Base-by-base conservation (phyloP, 2,329 filamentous ascomycete species). In the Aspergillus arachidicola region DNA sequence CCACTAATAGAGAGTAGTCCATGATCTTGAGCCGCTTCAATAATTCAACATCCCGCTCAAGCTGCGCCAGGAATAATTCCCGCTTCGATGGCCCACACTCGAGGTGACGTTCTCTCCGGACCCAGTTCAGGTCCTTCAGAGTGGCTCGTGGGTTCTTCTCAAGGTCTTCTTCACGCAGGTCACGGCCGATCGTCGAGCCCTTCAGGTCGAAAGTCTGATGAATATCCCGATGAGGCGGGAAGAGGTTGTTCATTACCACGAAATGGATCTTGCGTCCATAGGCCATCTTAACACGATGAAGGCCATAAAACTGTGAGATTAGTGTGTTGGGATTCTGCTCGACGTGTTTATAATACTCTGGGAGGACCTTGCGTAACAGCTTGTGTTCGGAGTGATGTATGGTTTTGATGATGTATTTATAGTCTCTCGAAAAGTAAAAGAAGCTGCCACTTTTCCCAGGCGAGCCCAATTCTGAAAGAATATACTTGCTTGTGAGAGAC, bases 351-450 rank as follows among this genome's bases (percentile, higher is more conserved):
- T 97, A 97, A 80, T 99, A 99, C 65, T 98, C 92, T 75, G 90
- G 92, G 32, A 84, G 74, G n/a, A 83, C 82, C 70, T 76, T 81
- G 60, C 81, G 77, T 26, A 83, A 71, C 38, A 83, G 68, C 67
- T 84, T 84, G 70, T 83, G 82, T 67, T 99, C 95, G 71, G 89
- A 88, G 73, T 98, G 95, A 76, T 99, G 95, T 70, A 99, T 98
- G 26, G 95, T 99, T 81, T 99, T 99, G 86, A 99, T 99, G 80
- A 99, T 99, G 81, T 99, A 99, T 81, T 97, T 98, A 85, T 99
- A 99, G 80, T 99, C 95, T 73, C 95, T 87, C 55, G 95, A 98
- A 81, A 98, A 99, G 84, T 99, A 99, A 82, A 99, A 99, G 82
- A 99, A 99, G 79, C 94, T 98, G 68, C 95, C 95, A 78, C 94